Evolutionary conservation across 768 basidiomycete species (phyloP), one percentile per base, ranked within the genome.

Genomic region (Suillus tomentosus): DNA sequence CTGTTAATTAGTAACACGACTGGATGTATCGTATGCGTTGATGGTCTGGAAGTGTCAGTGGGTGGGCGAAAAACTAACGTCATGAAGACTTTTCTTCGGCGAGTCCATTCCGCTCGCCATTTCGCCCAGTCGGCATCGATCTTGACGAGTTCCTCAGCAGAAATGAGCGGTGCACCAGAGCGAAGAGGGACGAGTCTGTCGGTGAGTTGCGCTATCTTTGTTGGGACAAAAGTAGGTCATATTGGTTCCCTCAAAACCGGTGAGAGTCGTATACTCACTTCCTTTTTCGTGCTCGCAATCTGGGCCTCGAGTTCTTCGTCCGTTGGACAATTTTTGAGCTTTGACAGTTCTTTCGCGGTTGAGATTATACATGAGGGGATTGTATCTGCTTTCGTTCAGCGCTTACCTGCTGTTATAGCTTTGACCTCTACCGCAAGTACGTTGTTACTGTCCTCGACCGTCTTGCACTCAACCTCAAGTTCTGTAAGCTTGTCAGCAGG

Each of bases 41-140:
- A 40, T 27, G 47, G 14, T 37, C 42, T 64, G 7, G 17, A 48
- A 57, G 27, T 10, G 19, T 50, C 19, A 31, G 40, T 39, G 27
- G 15, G 57, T n/a, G 8, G 47, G 53, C 60, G 62, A 64, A 65
- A 13, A 43, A 75, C 75, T 70, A 45, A 75, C 74, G 73, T 69
- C 31, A 31, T 73, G 55, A 94, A 96, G 3, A 90, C 78, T 72
- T 91, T 95, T 71, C 83, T 85, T 62, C 95, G 82, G 27, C 83
- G 81, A 40, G 85, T 74, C 95, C 95, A 96, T 78, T 95, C 90
- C 4, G 82, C 81, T 65, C 90, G 81, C 94, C 94, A 96, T 70
- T 84, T 86, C 7, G 69, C 77, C 90, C 94, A 95, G 39, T 95
- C 91, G 1, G 76, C 73, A 64, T 95, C 88, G 60, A 95, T 79